These are phyloP conservation scores for Pichia sp. DNA, from an alignment of 1,139 yeast species.

Conservation along the genomic window DNA sequence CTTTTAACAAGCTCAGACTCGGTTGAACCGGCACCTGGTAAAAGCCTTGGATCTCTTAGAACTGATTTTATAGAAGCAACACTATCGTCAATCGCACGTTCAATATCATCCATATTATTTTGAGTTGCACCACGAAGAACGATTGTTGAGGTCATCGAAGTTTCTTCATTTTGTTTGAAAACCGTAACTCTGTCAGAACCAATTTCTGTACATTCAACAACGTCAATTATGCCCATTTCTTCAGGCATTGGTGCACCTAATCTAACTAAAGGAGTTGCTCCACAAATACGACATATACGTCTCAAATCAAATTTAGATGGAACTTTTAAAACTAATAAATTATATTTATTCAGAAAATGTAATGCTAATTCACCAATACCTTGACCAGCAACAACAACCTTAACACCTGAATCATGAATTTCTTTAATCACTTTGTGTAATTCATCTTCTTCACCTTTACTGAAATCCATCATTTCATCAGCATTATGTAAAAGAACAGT, in stretches of 20 bases:
- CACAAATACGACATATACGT: conserved; percentile 92
- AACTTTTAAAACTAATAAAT: conserved; percentile 77
- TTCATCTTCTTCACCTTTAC: conserved; percentile 94
- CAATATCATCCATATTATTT: conserved; percentile 86
- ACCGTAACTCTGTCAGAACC: conserved; percentile 98
- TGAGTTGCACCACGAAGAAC: conserved; percentile 97
- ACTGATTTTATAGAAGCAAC: conserved; percentile 88
- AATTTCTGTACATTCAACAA: conserved; percentile 86
- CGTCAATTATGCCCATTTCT: conserved; percentile 83
- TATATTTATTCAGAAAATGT: conserved; percentile 85
- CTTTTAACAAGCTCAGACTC: conserved; percentile 83
- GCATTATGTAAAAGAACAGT: conserved; percentile 94
- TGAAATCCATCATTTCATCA: conserved; percentile 90
- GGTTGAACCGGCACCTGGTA: conserved; percentile 97
- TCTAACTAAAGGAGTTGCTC: conserved; percentile 93
- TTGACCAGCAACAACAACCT: conserved; percentile 88
- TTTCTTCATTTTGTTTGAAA: conserved; percentile 66
- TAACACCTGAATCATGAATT: conserved; percentile 75
- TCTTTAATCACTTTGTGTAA: conserved; percentile 83
- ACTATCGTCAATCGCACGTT: conserved; percentile 96
- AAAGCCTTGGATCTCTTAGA: conserved; percentile 67
- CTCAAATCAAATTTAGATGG: conserved; percentile 92
- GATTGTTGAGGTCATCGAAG: conserved; percentile 82
- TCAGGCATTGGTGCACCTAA: conserved; percentile 95
- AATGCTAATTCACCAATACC: conserved; percentile 89